Conservation (phyloP, 2,329 filamentous ascomycete species). For the Aspergillus sp. region DNA sequence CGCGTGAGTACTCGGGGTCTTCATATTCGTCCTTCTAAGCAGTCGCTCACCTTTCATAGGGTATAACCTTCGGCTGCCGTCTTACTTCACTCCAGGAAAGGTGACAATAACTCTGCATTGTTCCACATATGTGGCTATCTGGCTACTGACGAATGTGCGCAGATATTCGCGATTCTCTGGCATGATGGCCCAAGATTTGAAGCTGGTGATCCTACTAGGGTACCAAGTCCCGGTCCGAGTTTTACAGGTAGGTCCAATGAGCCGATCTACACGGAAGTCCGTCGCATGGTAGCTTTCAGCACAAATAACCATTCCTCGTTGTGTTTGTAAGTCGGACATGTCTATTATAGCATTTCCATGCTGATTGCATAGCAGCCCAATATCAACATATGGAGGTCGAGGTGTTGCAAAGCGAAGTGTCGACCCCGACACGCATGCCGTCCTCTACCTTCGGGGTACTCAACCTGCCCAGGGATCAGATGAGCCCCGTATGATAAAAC, state of each 20-base stretch:
- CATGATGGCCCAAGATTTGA: neutral
- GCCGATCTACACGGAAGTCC: slow-evolving; percentile 27
- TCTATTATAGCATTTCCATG: too few species aligned
- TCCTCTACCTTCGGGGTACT: slow-evolving; percentile 33
- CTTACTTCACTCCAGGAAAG: too few species aligned
- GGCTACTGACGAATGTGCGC: too few species aligned
- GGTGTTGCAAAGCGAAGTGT: slow-evolving; percentile 39
- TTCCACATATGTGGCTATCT: too few species aligned
- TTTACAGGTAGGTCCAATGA: slow-evolving; percentile 18
- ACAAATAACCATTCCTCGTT: slow-evolving; percentile 25
- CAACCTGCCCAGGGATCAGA: slow-evolving; percentile 12
- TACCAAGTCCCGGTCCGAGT: neutral
- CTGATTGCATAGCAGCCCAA: slow-evolving; percentile 28
- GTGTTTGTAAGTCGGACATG: slow-evolving; percentile 28
- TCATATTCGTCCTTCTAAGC: too few species aligned
- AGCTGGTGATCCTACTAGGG: too few species aligned
- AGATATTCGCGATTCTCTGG: slow-evolving; percentile 30
- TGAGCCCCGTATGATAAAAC: slow-evolving; percentile 36
- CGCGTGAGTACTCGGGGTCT: too few species aligned
- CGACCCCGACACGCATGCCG: slow-evolving; percentile 35
- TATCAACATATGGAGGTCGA: slow-evolving; percentile 39
- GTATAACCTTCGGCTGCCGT: too few species aligned
- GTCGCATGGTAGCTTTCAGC: slow-evolving; percentile 34
- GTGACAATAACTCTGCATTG: too few species aligned
- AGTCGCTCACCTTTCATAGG: too few species aligned